Evolutionary conservation across 129 eudicot species (phyloP).

Genomic region (Flaveria brownii): DNA sequence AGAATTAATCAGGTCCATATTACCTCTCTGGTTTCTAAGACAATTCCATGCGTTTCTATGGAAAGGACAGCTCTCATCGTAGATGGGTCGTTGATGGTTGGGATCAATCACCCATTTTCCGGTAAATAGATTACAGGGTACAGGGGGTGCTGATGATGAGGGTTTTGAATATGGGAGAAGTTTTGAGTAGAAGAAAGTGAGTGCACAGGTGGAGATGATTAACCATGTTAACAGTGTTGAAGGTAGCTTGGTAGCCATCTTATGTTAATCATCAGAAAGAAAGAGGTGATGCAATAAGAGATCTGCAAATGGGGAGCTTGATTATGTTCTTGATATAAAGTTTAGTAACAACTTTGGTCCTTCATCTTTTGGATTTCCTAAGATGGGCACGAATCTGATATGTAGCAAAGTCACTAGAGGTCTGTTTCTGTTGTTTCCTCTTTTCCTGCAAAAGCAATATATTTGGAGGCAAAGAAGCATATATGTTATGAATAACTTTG

Average conservation of each 20-base stretch:
- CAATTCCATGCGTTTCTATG: constrained; percentile 40
- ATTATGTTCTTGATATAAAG: neutral
- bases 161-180: constrained; percentile 42
- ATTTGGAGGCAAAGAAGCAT: too few species aligned
- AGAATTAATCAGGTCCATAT: constrained; percentile 70
- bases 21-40: constrained; percentile 31
- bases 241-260: constrained; percentile 27
- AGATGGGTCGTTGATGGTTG: constrained; percentile 52
- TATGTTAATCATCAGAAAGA: constrained; percentile 14
- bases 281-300: neutral
- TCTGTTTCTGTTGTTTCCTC: neutral
- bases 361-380: neutral
- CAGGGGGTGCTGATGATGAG: neutral
- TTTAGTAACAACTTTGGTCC: neutral
- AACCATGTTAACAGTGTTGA: constrained; percentile 50
- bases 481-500: too few species aligned
- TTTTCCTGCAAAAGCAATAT: neutral
- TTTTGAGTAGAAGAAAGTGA: constrained; percentile 57
- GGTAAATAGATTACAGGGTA: constrained; percentile 51
- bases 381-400: neutral
- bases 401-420: neutral
- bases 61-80: constrained; percentile 47
- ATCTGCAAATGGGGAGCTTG: neutral
- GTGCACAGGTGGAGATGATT: constrained; percentile 43
- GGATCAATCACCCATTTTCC: constrained; percentile 80